Conservation (phyloP, 345 rosid genomes). For the Balakata baccata region DNA sequence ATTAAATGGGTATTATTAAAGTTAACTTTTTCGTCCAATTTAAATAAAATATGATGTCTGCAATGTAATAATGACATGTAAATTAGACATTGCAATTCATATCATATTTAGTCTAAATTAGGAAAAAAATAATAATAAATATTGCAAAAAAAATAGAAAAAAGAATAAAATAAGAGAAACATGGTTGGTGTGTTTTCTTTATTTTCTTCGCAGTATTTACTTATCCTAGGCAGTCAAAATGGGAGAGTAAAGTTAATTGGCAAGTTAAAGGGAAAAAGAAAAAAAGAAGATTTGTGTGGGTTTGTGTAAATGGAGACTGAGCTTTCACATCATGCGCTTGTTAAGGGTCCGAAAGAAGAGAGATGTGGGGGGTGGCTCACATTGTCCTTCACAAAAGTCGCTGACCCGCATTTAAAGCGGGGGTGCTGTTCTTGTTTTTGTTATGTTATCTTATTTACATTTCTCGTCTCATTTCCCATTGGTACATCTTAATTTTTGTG, state of each 20-base stretch:
- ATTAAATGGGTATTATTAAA: too few species aligned
- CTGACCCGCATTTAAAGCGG: constrained; percentile 18
- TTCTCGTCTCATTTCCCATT: neutral
- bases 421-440: neutral
- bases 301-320: neutral
- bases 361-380: neutral
- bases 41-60: too few species aligned
- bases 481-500: neutral
- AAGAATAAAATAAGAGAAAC: neutral
- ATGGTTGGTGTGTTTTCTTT: too few species aligned
- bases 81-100: too few species aligned
- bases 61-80: too few species aligned
- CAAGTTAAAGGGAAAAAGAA: neutral
- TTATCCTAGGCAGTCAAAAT: constrained; percentile 10
- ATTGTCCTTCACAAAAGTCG: constrained; percentile 15
- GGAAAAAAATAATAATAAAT: too few species aligned
- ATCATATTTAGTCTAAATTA: too few species aligned
- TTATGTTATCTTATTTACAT: neutral
- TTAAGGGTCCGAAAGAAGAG: constrained; percentile 8
- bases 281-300: neutral
- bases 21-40: too few species aligned
- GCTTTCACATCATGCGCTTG: constrained; percentile 20
- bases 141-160: neutral
- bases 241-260: neutral
- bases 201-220: neutral